These are phyloP conservation scores for Pythium utonaiense DNA, from an alignment of 352 stramenopile genomes.

Conservation along the genomic window DNA sequence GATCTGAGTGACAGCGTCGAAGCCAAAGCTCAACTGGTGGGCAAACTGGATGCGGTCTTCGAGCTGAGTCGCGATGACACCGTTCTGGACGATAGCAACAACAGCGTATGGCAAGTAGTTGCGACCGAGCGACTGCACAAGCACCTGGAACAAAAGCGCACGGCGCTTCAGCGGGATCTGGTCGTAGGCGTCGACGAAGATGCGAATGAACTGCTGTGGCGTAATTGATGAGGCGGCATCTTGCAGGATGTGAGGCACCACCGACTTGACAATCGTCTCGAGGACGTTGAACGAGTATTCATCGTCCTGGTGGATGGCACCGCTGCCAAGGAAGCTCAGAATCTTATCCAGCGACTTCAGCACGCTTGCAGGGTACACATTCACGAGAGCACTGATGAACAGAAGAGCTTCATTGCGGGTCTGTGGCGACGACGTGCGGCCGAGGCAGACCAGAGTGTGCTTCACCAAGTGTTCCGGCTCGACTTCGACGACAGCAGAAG, in stretches of 20 bases:
- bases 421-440: conserved; percentile 60
- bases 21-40: conserved; percentile 57
- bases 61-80: conserved; percentile 30
- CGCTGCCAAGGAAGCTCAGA: conserved; percentile 53
- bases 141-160: conserved; percentile 55
- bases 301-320: conserved; percentile 68
- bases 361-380: conserved; percentile 68
- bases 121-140: conserved; percentile 51
- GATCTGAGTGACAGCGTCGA: conserved; percentile 58
- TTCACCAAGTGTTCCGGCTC: conserved; percentile 76
- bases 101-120: conserved; percentile 52
- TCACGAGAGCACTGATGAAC: conserved; percentile 78
- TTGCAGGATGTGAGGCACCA: conserved; percentile 72
- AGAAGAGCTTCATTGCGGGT: conserved; percentile 81
- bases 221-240: conserved; percentile 37
- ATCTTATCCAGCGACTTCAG: conserved; percentile 78
- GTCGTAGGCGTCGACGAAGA: conserved; percentile 75
- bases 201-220: conserved; percentile 65
- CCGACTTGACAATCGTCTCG: conserved; percentile 79
- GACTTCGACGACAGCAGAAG: conserved; percentile 16
- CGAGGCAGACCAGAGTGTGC: conserved; percentile 66
- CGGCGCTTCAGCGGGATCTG: conserved; percentile 61
- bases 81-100: conserved; percentile 53
- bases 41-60: conserved; percentile 65
- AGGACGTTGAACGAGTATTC: conserved; percentile 87